Conservation (phyloP, 352 stramenopile genomes). For the Phytophthora constricta region DNA sequence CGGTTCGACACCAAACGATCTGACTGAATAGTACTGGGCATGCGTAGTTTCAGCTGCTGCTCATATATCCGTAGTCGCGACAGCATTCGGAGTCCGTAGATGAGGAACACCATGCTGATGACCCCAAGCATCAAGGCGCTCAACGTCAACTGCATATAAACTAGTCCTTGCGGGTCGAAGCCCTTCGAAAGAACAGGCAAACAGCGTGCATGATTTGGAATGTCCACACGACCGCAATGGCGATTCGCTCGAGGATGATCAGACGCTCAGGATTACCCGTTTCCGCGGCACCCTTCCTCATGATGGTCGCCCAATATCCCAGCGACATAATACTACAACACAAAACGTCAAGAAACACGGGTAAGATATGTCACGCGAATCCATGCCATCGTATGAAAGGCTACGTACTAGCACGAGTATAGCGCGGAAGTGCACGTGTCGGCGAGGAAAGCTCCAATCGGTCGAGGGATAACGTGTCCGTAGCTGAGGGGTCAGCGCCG, state of each 20-base stretch:
- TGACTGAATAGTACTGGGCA: conserved; percentile 2
- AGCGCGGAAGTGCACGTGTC: conserved; percentile 57
- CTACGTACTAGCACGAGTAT: conserved; percentile 46
- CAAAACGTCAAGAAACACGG: background rate
- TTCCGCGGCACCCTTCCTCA: conserved; percentile 19
- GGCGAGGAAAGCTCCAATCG: conserved; percentile 46
- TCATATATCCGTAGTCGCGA: conserved; percentile 19
- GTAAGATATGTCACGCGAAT: background rate
- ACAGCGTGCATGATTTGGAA: conserved; percentile 27
- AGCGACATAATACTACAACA: conserved; percentile 24
- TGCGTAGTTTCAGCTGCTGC: conserved; percentile 13
- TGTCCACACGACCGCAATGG: conserved; percentile 20
- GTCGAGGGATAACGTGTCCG: conserved; percentile 45
- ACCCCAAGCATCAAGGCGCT: conserved; percentile 21
- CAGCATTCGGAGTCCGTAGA: conserved; percentile 27
- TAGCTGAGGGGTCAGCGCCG: conserved; percentile 51
- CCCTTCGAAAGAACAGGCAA: conserved; percentile 29
- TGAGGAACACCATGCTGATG: conserved; percentile 27
- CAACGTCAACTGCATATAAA: conserved; percentile 22
- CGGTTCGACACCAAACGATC: conserved; percentile 10
- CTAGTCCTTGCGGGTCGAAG: conserved; percentile 18
- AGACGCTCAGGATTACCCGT: conserved; percentile 11
- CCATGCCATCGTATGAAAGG: background rate
- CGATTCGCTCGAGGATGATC: conserved; percentile 13
- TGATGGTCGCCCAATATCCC: conserved; percentile 32